Percentiles rank a stretch among this genome's conserved stretches.
phyloP scores from a whole-genome alignment of 2,329 filamentous ascomycete species.

The Aspergillus eucalypticola region DNA sequence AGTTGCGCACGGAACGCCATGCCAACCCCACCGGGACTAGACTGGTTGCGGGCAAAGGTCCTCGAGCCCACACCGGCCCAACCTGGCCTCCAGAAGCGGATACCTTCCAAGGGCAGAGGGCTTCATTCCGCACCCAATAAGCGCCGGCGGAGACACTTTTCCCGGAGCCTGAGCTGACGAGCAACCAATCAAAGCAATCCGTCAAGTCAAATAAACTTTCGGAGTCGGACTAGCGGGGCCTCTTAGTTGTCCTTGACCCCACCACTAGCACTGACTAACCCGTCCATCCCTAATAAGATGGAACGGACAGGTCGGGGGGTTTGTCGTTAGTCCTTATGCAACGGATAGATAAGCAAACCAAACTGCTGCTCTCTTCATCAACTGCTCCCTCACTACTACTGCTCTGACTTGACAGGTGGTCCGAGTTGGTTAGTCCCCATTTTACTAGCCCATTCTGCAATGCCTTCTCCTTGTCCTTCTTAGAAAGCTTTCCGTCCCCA shows the following conservation, averaged over 20 bases:
- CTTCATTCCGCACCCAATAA: conserved; percentile 13
- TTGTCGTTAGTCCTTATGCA: conserved; percentile 1
- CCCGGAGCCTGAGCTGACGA: conserved; percentile 6
- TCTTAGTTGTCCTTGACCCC: conserved; percentile 12
- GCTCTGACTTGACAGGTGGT: not conserved
- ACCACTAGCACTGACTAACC: conserved; percentile 1
- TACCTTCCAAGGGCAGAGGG: conserved; percentile 13
- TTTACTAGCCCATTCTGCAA: conserved; percentile 6
- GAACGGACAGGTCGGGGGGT: not conserved
- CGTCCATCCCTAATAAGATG: conserved; percentile 12
- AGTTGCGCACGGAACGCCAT: not conserved
- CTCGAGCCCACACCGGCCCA: conserved; percentile 8
- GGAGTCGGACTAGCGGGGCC: conserved; percentile 16
- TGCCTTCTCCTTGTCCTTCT: conserved; percentile 7
- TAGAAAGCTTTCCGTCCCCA: not conserved
- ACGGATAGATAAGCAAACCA: conserved; percentile 9
- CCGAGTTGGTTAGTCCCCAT: conserved; percentile 1
- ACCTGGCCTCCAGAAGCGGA: conserved; percentile 19
- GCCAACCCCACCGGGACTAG: not conserved
- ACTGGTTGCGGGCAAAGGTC: conserved; percentile 15
- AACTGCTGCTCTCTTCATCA: not conserved
- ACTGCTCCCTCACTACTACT: not conserved
- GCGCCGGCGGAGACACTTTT: not conserved
- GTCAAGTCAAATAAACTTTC: conserved; percentile 13
- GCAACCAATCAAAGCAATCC: conserved; percentile 5